Conservation (phyloP, 2,329 filamentous ascomycete species). For the Fusarium musae region DNA sequence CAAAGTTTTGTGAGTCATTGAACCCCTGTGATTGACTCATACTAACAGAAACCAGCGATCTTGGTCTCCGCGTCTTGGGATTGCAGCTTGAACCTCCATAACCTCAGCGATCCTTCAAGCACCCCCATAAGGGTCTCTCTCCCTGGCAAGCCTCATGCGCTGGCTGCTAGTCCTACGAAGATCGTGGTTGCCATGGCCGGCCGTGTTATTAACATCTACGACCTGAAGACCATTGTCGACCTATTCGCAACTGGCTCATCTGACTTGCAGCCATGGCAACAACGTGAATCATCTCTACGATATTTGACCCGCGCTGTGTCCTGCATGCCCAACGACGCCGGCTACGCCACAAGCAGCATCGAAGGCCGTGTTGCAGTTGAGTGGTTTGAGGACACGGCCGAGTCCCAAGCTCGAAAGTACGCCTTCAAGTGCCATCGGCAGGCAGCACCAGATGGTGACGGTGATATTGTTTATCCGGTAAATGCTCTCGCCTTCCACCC, state of each 20-base stretch:
- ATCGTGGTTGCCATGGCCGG: conserved; percentile 96
- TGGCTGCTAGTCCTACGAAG: conserved; percentile 81
- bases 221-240: conserved; percentile 74
- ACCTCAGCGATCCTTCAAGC: conserved; percentile 63
- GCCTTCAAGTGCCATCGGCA: conserved; percentile 99
- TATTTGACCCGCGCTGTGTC: conserved; percentile 94
- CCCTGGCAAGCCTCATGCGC: conserved; percentile 88
- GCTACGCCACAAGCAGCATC: conserved; percentile 92
- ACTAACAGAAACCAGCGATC: conserved; percentile 61
- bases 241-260: conserved; percentile 59
- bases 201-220: conserved; percentile 94
- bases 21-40: not conserved
- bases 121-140: conserved; percentile 74
- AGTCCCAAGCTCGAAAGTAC: conserved; percentile 93
- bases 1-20: conserved; percentile 68
- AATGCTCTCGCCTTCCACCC: conserved; percentile 92
- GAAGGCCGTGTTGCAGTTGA: conserved; percentile 96
- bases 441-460: conserved; percentile 68
- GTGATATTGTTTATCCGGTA: conserved; percentile 89
- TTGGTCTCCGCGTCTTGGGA: conserved; percentile 96
- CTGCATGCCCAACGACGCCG: conserved; percentile 96
- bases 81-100: conserved; percentile 86
- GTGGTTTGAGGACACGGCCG: conserved; percentile 91
- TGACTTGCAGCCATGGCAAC: conserved; percentile 84
- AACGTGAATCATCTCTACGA: conserved; percentile 91